Evolutionary conservation across 2,329 filamentous ascomycete species (phyloP), one percentile per base, ranked within the genome.

Genomic region (Verticillium dahliae): DNA sequence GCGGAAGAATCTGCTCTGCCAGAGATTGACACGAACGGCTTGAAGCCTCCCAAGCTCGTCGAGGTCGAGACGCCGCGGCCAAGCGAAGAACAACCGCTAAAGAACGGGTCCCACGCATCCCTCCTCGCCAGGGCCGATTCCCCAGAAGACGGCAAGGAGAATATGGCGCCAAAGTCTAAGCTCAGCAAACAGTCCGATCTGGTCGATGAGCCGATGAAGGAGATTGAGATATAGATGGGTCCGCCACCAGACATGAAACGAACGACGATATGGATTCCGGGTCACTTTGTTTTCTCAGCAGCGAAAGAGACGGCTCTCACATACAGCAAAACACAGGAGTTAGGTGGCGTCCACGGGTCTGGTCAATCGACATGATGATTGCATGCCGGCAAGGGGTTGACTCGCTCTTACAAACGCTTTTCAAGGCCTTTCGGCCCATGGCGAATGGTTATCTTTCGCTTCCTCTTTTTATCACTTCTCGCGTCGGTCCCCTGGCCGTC

Each of bases 1-100:
- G 85, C 88, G 1, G 91, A 94, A 74, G 91, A 94, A 72, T 69
- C 74, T 10, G 68, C 74, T 33, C 72, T 77, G 56, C 75, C 77
- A 3, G 76, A 78, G 57, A 62, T 67, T 31, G 62, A 68, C 57
- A 59, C 66, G 27, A 74, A 77, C 72, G 67, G 75, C 65, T 62
- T 78, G 57, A 76, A 80, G 64, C 75, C 79, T 18, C 73, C 76
- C 60, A 83, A 81, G 65, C 76, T 86, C 15, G 81, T 86, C 45
- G 82, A 85, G 69, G 79, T 85, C 3, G 82, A 85, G 54, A 83
- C 80, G 3, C 82, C 81, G 2, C 73, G 78, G n/a, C 73, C 74
- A 18, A 83, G 77, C 66, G 74, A 76, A 18, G 79, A 81, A n/a
- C 75, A 77, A 37, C 70, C 68, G 56, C 69, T 69, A 62, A 67